Base-by-base conservation (phyloP, 2,329 filamentous ascomycete species). In the Beauveria scarabaeidicola region DNA sequence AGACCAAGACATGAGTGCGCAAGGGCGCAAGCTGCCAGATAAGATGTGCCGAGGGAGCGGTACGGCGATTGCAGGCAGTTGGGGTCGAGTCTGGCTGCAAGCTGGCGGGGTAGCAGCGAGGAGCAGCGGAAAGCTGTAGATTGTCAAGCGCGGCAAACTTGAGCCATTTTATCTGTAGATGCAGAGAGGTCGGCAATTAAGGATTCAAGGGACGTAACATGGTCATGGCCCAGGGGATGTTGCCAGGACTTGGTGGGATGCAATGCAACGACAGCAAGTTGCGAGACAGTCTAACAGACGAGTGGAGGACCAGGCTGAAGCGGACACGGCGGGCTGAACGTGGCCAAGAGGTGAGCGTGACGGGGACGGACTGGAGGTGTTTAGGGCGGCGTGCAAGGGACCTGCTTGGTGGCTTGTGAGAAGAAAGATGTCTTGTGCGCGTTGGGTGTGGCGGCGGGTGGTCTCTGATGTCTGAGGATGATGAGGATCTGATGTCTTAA, bases 121-220 rank as follows among this genome's bases (percentile, higher is more conserved):
- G 17, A 3, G 50, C 50, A 52, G 50, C 48, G n/a, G 7, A 41
- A 19, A 40, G 21, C 3, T 52, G 36, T 23, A 53, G 17, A 29
- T 29, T 41, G 11, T 23, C 25, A 27, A 53, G 51, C 38, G 52
- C 52, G 51, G 43, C 53, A 56, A 19, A 44, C 51, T 41, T 53
- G 52, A 53, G 52, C 52, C 52, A 53, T 53, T 53, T 53, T 43
- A 41, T 41, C 52, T 29, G 19, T 23, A 9, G 52, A 13, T 19
- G 21, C 36, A 53, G 36, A 41, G 51, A 41, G 15, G 38, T 27
- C 29, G 36, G 51, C 19, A 17, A 43, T 32, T 51, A 60, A 47
- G 58, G 51, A 17, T 32, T 32, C 58, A 60, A 47, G 58, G 51
- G 50, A 60, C 51, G 58, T 60, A 53, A 60, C 58, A 60, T 60